Conservation (phyloP, 116 monocot genomes). For the Cymodocea nodosa region DNA sequence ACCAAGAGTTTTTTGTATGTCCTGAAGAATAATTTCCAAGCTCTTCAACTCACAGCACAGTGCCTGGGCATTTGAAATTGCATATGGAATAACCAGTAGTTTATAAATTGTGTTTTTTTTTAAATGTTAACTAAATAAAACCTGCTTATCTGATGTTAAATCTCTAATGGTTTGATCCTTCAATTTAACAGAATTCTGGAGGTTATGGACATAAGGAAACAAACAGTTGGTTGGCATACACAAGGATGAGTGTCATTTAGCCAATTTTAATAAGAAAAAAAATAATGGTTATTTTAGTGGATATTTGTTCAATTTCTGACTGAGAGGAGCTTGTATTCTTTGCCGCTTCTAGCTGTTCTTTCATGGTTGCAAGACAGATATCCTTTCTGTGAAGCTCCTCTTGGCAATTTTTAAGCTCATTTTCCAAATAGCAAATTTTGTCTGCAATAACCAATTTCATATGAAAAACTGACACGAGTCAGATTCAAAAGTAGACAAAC, state of each 20-base stretch:
- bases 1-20: constrained; percentile 18
- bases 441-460: constrained; percentile 13
- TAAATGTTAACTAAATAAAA: constrained; percentile 2
- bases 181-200: constrained; percentile 17
- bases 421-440: constrained; percentile 23
- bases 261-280: background rate
- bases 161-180: constrained; percentile 35
- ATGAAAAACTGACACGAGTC: background rate
- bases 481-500: background rate
- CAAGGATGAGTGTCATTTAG: background rate
- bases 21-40: constrained; percentile 24
- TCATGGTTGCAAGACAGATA: constrained; percentile 14
- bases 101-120: background rate
- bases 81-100: background rate
- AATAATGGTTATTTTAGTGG: constrained; percentile 8
- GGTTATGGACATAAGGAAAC: constrained; percentile 22
- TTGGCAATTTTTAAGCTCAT: constrained; percentile 18
- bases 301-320: constrained; percentile 38
- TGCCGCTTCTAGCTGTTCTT: constrained; percentile 25
- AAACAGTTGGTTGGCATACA: background rate
- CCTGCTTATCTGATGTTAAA: constrained; percentile 44
- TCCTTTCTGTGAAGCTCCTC: constrained; percentile 28
- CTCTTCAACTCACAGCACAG: constrained; percentile 21
- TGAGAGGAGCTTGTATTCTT: constrained; percentile 18
- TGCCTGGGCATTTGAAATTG: constrained; percentile 7